These are phyloP conservation scores for Ganoderma lingzhi DNA, from an alignment of 1,284 basidiomycete genomes.

Conservation along the genomic window DNA sequence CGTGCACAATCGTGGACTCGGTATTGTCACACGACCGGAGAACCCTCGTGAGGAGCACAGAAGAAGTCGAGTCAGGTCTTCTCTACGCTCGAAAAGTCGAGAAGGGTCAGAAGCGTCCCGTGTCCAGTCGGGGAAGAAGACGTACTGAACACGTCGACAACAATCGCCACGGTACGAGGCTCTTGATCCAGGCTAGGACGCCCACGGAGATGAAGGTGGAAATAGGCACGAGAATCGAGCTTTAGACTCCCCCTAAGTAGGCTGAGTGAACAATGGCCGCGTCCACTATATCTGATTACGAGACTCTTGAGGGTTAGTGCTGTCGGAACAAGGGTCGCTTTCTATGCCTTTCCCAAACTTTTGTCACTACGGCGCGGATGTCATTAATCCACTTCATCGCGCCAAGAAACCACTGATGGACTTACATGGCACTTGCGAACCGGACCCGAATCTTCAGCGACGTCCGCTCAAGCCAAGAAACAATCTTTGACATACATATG, in stretches of 20 bases:
- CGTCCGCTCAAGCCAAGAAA: background rate
- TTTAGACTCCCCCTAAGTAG: too few species aligned
- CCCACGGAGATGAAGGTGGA: slow-evolving; percentile 24
- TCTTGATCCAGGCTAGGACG: slow-evolving; percentile 12
- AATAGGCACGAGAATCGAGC: background rate
- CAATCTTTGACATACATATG: background rate
- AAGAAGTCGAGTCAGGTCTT: background rate
- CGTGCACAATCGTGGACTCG: background rate
- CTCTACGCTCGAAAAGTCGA: slow-evolving; percentile 19
- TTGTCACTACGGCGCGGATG: background rate
- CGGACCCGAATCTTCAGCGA: background rate
- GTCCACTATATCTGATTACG: background rate
- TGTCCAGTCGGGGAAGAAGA: background rate
- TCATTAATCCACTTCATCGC: background rate
- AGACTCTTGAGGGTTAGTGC: background rate
- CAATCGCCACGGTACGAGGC: slow-evolving; percentile 1
- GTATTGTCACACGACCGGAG: slow-evolving; percentile 18
- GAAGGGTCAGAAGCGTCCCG: slow-evolving; percentile 10
- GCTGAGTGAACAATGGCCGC: background rate
- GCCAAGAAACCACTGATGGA: background rate
- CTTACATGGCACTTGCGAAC: background rate
- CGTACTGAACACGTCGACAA: slow-evolving; percentile 19
- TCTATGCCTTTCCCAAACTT: background rate
- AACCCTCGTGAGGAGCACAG: background rate
- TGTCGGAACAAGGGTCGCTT: background rate